Evolutionary conservation across 2,329 filamentous ascomycete genomes (phyloP).

Genomic region (Pseudocercospora vitis): DNA sequence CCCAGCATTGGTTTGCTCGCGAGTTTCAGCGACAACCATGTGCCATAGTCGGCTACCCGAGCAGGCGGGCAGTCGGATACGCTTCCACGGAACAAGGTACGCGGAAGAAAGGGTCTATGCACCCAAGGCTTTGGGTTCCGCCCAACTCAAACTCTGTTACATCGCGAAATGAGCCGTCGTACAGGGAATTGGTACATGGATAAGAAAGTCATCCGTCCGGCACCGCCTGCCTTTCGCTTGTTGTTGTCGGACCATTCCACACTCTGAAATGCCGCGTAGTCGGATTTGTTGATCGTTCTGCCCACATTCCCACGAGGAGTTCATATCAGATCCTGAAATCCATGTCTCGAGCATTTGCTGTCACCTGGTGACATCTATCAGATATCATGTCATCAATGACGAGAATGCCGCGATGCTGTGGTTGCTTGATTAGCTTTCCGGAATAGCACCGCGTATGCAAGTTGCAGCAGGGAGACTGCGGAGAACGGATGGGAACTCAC

Average conservation of each 20-base stretch:
- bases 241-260: background rate
- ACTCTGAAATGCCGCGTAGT: background rate
- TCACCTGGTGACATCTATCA: conserved; percentile 55
- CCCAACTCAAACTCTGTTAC: conserved; percentile 4
- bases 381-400: conserved; percentile 58
- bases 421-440: background rate
- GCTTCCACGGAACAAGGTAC: conserved; percentile 2
- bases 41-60: background rate
- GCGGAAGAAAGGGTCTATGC: conserved; percentile 4
- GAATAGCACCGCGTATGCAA: background rate
- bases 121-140: background rate
- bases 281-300: background rate
- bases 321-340: conserved; percentile 56
- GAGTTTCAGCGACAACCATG: background rate
- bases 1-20: conserved; percentile 1
- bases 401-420: conserved; percentile 54
- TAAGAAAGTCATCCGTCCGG: background rate
- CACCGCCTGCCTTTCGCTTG: conserved; percentile 2
- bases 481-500: conserved; percentile 48
- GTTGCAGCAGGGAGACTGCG: background rate
- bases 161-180: background rate
- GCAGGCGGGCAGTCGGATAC: background rate
- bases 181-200: conserved; percentile 1
- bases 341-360: conserved; percentile 53
- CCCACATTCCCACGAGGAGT: conserved; percentile 60